These are phyloP conservation scores for Alternaria postmessia DNA, from an alignment of 2,329 filamentous ascomycete species.

Conservation along the genomic window DNA sequence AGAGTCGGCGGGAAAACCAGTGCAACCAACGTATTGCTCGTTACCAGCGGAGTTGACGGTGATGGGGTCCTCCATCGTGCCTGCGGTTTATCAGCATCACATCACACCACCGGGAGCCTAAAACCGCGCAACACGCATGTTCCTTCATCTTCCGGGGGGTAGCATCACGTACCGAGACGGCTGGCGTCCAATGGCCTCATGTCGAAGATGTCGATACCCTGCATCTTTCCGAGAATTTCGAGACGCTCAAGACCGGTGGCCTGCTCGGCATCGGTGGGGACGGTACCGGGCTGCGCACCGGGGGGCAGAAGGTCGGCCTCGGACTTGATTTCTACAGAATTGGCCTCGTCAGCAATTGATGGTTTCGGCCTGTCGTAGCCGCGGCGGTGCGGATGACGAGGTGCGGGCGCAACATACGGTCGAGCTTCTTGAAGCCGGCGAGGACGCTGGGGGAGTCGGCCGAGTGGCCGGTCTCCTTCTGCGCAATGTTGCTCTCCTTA, in stretches of 20 bases:
- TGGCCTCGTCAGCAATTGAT: slow-evolving; percentile 38
- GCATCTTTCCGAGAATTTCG: slow-evolving; percentile 99
- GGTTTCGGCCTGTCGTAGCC: slow-evolving; percentile 9
- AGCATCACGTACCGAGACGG: slow-evolving; percentile 71
- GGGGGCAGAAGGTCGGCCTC: slow-evolving; percentile 85
- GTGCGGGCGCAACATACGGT: slow-evolving; percentile 48
- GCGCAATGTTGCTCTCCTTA: slow-evolving; percentile 46
- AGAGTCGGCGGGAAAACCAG: slow-evolving; percentile 89
- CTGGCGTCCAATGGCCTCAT: slow-evolving; percentile 95
- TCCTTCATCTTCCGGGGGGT: neutral
- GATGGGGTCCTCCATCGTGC: slow-evolving; percentile 87
- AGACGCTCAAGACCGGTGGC: slow-evolving; percentile 97
- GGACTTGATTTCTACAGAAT: slow-evolving; percentile 76
- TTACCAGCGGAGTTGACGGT: slow-evolving; percentile 89
- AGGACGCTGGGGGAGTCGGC: slow-evolving; percentile 37
- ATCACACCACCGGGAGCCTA: slow-evolving; percentile 2
- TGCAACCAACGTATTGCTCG: slow-evolving; percentile 97
- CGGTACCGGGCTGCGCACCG: slow-evolving; percentile 80
- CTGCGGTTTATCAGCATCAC: slow-evolving; percentile 55
- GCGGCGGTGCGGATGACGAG: slow-evolving; percentile 6
- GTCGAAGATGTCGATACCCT: slow-evolving; percentile 97
- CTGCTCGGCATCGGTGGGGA: slow-evolving; percentile 95
- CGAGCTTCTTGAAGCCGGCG: slow-evolving; percentile 55
- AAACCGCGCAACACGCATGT: neutral
- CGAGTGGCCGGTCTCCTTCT: slow-evolving; percentile 46